These are phyloP conservation scores for Ophiostoma perfectum DNA, from an alignment of 2,329 filamentous ascomycete species.

Conservation along the genomic window DNA sequence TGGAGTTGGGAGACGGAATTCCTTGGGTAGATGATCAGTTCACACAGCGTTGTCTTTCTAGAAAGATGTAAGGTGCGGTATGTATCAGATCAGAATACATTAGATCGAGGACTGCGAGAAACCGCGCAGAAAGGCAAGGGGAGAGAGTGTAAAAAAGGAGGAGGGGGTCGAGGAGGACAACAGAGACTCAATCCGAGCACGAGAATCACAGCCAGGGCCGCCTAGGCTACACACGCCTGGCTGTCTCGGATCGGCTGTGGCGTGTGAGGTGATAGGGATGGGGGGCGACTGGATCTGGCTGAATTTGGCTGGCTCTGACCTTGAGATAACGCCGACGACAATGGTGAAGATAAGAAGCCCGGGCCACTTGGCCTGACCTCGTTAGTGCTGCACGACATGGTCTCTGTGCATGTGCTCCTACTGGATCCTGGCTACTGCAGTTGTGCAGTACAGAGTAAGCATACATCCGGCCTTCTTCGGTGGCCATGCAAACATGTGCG, in stretches of 20 bases:
- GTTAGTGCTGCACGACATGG: conserved; percentile 7
- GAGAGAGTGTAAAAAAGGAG: conserved; percentile 10
- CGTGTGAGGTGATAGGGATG: background rate
- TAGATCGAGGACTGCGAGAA: background rate
- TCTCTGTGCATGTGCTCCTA: background rate
- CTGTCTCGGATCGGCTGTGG: background rate
- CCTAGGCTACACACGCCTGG: conserved; percentile 5
- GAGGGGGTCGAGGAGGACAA: background rate
- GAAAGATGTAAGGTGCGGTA: background rate
- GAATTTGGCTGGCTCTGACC: background rate
- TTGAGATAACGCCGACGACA: conserved; percentile 11
- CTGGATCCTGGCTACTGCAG: background rate
- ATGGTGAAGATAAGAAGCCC: conserved; percentile 11
- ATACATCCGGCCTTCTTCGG: background rate
- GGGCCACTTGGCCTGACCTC: conserved; percentile 4
- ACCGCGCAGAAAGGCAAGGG: background rate
- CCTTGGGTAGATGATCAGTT: background rate
- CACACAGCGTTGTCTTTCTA: too few relatives aligned
- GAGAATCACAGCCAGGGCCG: background rate
- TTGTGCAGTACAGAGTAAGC: background rate
- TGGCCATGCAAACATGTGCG: background rate
- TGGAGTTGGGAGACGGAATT: too few relatives aligned
- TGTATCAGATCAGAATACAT: background rate
- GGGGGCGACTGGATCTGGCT: conserved; percentile 2
- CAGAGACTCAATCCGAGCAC: background rate